phyloP scores from a whole-genome alignment of 2,329 filamentous ascomycete genomes.

The Nannizzia gypsea region DNA sequence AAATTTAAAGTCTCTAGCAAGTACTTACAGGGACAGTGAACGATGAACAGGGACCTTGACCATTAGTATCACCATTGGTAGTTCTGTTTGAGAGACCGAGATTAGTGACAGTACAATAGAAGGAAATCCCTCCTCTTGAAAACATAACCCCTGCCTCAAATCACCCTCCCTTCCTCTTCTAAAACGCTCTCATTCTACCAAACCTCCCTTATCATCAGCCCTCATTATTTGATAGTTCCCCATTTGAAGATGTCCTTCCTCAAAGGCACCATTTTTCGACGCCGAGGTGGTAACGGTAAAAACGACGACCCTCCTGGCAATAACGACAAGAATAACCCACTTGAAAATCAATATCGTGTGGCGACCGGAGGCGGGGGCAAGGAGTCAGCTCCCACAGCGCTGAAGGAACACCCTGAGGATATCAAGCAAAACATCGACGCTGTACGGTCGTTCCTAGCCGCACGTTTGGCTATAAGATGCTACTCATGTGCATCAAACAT shows the following conservation, averaged over 20 bases:
- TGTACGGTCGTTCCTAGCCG: constrained; percentile 8
- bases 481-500: constrained; percentile 7
- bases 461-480: constrained; percentile 9
- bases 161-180: neutral
- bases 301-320: neutral
- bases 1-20: no score
- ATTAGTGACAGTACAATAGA: no score
- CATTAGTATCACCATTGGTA: no score
- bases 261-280: neutral
- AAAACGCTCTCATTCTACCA: neutral
- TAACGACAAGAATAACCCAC: neutral
- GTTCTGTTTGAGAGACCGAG: no score
- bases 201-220: neutral
- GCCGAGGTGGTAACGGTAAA: neutral
- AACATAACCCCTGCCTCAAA: no score
- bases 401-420: constrained; percentile 2
- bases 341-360: neutral
- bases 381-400: neutral
- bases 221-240: neutral
- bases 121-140: no score
- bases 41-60: no score
- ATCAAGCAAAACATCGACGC: constrained; percentile 10
- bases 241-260: neutral
- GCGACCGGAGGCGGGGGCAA: neutral
- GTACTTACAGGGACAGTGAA: no score